Evolutionary conservation across 2,329 filamentous ascomycete genomes (phyloP).

Genomic region (Monilinia fructigena): DNA sequence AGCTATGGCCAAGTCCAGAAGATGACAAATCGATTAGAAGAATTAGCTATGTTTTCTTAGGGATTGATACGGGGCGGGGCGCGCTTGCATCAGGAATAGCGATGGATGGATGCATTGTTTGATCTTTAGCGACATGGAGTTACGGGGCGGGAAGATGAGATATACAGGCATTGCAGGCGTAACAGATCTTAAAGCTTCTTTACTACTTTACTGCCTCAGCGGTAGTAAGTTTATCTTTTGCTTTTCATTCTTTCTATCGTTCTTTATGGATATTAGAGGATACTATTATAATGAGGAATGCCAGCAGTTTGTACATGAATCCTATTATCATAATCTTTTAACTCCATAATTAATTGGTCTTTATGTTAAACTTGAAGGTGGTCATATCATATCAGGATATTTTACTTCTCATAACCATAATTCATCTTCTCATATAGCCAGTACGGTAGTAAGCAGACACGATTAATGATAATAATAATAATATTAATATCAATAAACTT

Average conservation of each 20-base stretch:
- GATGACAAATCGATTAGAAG: conserved; percentile 8
- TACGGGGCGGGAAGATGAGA: conserved; percentile 14
- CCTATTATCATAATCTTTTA: neutral
- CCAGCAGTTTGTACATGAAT: conserved; percentile 7
- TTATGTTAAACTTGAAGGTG: neutral
- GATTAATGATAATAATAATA: no score
- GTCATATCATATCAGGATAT: neutral
- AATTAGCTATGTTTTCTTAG: neutral
- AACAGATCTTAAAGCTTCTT: conserved; percentile 14
- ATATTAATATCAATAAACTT: no score
- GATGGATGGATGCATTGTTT: conserved; percentile 20
- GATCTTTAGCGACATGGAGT: conserved; percentile 24
- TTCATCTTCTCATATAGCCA: neutral
- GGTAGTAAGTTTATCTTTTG: neutral
- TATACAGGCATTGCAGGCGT: conserved; percentile 24
- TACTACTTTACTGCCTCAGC: neutral
- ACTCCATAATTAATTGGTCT: neutral
- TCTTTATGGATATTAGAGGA: conserved; percentile 12
- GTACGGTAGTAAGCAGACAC: neutral
- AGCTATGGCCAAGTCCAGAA: conserved; percentile 37
- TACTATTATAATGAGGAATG: conserved; percentile 3
- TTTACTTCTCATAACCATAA: neutral
- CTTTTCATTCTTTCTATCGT: conserved; percentile 4
- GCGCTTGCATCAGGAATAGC: conserved; percentile 6
- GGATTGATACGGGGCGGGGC: conserved; percentile 18